Percentiles rank a stretch among this genome's conserved stretches.
These are phyloP conservation scores for Breviolum minutum DNA, from an alignment of 73 alveolate genomes.

Conservation along the genomic window DNA sequence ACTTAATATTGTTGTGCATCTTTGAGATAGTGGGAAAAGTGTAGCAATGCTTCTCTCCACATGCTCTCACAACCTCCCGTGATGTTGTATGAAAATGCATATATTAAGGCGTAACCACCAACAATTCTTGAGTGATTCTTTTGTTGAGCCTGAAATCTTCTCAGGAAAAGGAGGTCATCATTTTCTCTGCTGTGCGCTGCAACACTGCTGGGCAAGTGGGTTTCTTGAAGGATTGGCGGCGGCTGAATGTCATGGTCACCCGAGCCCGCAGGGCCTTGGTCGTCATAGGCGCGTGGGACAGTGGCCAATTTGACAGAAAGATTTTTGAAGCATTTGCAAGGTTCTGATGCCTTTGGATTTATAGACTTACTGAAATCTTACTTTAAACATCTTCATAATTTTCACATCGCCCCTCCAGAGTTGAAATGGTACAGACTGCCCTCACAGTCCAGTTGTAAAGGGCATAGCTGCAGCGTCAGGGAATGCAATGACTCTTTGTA, in stretches of 20 bases:
- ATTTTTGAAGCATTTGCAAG: neutral
- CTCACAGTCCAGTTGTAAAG: neutral
- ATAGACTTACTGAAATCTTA: neutral
- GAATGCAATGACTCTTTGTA: slow-evolving; percentile 42
- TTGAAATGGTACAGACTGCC: neutral
- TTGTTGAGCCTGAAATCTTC: neutral
- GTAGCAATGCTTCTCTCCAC: neutral
- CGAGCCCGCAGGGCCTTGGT: slow-evolving; percentile 88
- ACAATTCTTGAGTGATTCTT: neutral
- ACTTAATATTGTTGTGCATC: too few relatives aligned
- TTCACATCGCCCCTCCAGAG: neutral
- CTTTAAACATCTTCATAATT: too few relatives aligned
- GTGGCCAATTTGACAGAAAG: neutral
- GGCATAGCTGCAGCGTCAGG: neutral
- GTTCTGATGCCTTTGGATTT: neutral
- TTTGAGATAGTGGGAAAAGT: neutral
- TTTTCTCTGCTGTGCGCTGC: slow-evolving; percentile 98
- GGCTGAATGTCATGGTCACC: slow-evolving; percentile 85
- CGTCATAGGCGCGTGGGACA: slow-evolving; percentile 26
- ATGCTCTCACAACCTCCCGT: neutral
- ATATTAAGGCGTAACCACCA: too few relatives aligned
- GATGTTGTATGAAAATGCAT: neutral
- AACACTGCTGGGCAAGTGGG: slow-evolving; percentile 14
- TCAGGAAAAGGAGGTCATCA: slow-evolving; percentile 97
- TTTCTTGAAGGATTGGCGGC: slow-evolving; percentile 73